These are phyloP conservation scores for Paratinospora sagittata DNA, from an alignment of 164 flowering plant genomes.

Conservation along the genomic window DNA sequence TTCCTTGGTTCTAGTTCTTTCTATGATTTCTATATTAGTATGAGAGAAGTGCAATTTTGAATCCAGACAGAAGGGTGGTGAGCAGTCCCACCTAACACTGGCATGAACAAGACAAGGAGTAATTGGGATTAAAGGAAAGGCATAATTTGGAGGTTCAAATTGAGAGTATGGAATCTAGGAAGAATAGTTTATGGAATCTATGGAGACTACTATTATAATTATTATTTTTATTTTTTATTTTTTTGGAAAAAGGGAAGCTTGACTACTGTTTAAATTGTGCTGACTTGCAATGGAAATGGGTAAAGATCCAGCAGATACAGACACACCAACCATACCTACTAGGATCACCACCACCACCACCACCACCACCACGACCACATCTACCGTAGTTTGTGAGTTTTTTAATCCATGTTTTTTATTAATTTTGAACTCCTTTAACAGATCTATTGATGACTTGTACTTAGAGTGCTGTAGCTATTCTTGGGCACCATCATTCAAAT, in stretches of 20 bases:
- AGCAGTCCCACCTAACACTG: slow-evolving; percentile 40
- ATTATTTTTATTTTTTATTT: neutral
- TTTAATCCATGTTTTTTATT: neutral
- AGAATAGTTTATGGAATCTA: neutral
- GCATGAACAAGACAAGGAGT: slow-evolving; percentile 23
- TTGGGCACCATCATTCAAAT: neutral
- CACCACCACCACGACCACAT: too few species aligned
- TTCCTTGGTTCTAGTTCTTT: too few species aligned
- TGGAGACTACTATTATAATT: too few species aligned
- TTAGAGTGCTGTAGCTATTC: neutral
- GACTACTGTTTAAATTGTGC: neutral
- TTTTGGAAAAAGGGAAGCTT: neutral
- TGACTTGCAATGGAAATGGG: neutral
- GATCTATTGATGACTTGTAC: neutral
- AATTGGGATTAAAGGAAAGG: too few species aligned
- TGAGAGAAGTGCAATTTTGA: neutral
- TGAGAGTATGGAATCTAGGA: neutral
- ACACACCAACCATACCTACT: neutral
- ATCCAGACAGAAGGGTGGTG: slow-evolving; percentile 38
- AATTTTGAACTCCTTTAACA: neutral
- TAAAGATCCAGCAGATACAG: neutral
- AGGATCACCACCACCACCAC: neutral
- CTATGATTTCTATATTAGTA: too few species aligned
- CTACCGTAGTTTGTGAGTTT: neutral
- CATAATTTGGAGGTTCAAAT: neutral